Conservation (phyloP, 345 rosid genomes). For the Citrus sp. region DNA sequence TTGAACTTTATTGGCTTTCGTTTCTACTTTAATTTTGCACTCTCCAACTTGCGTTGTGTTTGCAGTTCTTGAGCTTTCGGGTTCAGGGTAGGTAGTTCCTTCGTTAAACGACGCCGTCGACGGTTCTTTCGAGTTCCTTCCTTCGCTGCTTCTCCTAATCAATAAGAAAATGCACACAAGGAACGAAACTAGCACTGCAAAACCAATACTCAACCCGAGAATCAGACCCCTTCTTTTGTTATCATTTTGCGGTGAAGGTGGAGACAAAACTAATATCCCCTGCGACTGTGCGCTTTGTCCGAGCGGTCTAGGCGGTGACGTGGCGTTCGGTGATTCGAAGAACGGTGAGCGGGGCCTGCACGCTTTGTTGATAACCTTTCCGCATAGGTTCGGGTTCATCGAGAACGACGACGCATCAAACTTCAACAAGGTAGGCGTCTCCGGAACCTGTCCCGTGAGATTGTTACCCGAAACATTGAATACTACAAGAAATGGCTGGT, state of each 20-base stretch:
- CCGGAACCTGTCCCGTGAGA: slow-evolving; percentile 66
- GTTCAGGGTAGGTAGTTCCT: not conserved
- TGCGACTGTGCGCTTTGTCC: slow-evolving; percentile 61
- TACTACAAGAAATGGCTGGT: slow-evolving; percentile 46
- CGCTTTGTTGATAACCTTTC: slow-evolving; percentile 60
- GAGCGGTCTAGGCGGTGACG: slow-evolving; percentile 52
- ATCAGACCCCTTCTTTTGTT: slow-evolving; percentile 36
- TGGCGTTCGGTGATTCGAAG: slow-evolving; percentile 39
- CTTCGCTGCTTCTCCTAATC: slow-evolving; percentile 29
- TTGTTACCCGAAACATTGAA: slow-evolving; percentile 81
- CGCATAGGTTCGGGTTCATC: slow-evolving; percentile 73
- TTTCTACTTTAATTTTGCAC: slow-evolving; percentile 10
- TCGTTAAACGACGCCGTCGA: not conserved
- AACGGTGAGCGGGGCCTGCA: slow-evolving; percentile 65
- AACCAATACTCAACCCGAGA: slow-evolving; percentile 48
- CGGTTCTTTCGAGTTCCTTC: slow-evolving; percentile 8
- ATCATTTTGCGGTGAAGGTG: slow-evolving; percentile 38
- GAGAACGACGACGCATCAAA: slow-evolving; percentile 57
- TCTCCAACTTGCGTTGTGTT: not conserved
- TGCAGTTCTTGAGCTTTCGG: not conserved
- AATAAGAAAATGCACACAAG: slow-evolving; percentile 40
- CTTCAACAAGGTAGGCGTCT: slow-evolving; percentile 58
- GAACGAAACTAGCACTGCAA: slow-evolving; percentile 40
- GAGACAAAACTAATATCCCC: slow-evolving; percentile 31
- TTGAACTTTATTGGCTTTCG: slow-evolving; percentile 21